phyloP scores from a whole-genome alignment of 148 eudicot species.

The Pharnaceum exiguum region DNA sequence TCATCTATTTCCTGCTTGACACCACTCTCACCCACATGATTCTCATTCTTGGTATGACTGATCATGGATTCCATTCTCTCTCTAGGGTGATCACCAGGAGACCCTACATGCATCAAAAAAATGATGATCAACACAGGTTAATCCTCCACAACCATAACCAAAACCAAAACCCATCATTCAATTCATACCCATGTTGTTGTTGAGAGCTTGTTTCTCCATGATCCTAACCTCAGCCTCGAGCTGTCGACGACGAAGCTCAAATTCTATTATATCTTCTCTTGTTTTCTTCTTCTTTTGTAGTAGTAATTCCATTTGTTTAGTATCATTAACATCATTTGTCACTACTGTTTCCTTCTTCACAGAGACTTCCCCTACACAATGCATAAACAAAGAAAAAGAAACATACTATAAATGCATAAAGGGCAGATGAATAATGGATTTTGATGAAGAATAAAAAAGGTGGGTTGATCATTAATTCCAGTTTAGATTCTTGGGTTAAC shows the following conservation, averaged over 20 bases:
- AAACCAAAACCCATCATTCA: too few species aligned
- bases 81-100: conserved; percentile 3
- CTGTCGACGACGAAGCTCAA: not conserved
- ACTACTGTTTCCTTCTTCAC: not conserved
- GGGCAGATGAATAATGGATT: too few species aligned
- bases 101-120: conserved; percentile 16
- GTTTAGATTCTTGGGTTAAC: too few species aligned
- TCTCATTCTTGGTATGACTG: not conserved
- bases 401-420: not conserved
- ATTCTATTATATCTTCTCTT: conserved; percentile 16
- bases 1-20: conserved; percentile 1
- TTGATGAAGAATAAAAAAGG: too few species aligned
- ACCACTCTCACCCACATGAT: conserved; percentile 14
- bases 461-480: too few species aligned
- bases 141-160: conserved; percentile 8
- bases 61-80: conserved; percentile 4
- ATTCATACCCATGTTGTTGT: conserved; percentile 18
- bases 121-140: conserved; percentile 4
- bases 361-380: not conserved
- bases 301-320: conserved; percentile 2
- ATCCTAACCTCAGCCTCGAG: conserved; percentile 18
- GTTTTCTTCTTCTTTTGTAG: conserved; percentile 10
- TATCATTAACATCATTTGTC: not conserved
- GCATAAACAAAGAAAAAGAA: not conserved
- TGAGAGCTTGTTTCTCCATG: conserved; percentile 14